Base-by-base conservation (phyloP, 768 basidiomycete species). In the Pholiota microspora region DNA sequence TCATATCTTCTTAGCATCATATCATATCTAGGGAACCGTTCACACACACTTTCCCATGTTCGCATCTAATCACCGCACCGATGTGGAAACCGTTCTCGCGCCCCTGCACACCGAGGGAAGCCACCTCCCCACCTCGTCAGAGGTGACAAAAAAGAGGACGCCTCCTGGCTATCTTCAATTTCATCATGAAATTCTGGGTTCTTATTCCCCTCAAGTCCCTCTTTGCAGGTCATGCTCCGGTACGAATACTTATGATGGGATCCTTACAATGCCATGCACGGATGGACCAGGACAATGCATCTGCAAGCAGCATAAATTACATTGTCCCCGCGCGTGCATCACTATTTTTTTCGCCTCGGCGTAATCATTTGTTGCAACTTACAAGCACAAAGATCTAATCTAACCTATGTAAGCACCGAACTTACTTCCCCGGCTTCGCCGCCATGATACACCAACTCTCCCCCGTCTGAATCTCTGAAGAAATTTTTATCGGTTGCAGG, bases 1-100 rank as follows among this genome's bases (percentile, higher is more conserved):
- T 59, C 58, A 58, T 50, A 52, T 53, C 53, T 51, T 40, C 50
- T 56, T 56, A 51, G 42, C 48, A 58, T 42, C 48, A 44, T 51
- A 60, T 60, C 59, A 60, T 60, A 60, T 57, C 59, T 57, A 52
- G 52, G 35, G 29, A 49, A 44, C 32, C 45, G 25, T 58, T 54
- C 54, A 46, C 59, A 56, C 51, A 49, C 34, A 35, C 45, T 35
- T 55, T 60, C 59, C 45, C 56, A 60, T 50, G 56, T 29, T 38
- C 49, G 25, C 35, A 56, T 56, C 55, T 56, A 56, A 56, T 56
- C 55, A 23, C 55, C 55, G 55, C 55, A 51, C 38, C 29, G 35
- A 49, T 48, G 54, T 48, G 28, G 48, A 49, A 46, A 40, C 40
- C 54, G 53, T 15, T 44, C 47, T 42, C 45, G 45, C 53, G 52